Evolutionary conservation across 2,329 filamentous ascomycete genomes (phyloP).

Genomic region (Leptographium flavum): DNA sequence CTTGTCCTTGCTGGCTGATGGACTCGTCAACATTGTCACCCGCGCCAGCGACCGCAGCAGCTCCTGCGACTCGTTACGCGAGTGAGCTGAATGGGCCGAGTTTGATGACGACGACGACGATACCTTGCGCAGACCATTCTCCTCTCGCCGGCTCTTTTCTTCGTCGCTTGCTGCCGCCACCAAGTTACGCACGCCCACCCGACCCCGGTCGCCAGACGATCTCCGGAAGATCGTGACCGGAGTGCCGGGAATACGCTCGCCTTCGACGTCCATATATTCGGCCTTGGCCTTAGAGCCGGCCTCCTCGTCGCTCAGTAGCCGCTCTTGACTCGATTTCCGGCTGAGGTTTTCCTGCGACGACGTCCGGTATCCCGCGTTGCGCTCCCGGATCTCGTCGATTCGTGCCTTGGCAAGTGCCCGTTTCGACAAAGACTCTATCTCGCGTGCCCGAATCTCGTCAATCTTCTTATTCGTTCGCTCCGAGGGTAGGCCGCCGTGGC

Average conservation of each 20-base stretch:
- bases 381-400: conserved; percentile 37
- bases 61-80: conserved; percentile 29
- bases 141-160: not conserved
- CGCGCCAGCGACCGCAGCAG: conserved; percentile 34
- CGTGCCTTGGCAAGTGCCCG: conserved; percentile 32
- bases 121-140: not conserved
- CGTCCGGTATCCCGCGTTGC: conserved; percentile 27
- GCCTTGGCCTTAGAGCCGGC: conserved; percentile 16
- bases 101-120: not conserved
- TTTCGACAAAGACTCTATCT: conserved; percentile 28
- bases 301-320: not conserved
- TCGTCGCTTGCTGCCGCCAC: not conserved
- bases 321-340: conserved; percentile 16
- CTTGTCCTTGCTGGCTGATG: not conserved
- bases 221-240: conserved; percentile 25
- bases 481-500: conserved; percentile 2
- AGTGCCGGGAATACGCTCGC: conserved; percentile 23
- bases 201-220: conserved; percentile 4
- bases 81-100: conserved; percentile 8
- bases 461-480: conserved; percentile 27
- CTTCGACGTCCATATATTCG: conserved; percentile 8
- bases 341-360: not conserved
- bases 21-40: conserved; percentile 13
- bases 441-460: conserved; percentile 31
- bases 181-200: not conserved